These are phyloP conservation scores for Butyriboletus loyo DNA, from an alignment of 768 basidiomycete genomes.

Conservation along the genomic window DNA sequence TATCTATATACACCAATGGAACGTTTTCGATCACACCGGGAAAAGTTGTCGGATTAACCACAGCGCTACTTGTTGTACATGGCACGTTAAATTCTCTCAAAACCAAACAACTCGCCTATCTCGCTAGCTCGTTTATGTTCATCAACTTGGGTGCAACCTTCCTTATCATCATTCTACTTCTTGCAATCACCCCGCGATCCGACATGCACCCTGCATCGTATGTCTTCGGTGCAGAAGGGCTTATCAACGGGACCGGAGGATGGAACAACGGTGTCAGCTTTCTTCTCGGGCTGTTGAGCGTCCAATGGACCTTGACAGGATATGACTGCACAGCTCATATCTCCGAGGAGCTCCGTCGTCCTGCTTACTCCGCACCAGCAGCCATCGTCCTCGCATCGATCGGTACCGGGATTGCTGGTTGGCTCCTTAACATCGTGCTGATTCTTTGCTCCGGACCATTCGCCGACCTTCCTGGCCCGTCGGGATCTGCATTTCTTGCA, in stretches of 20 bases:
- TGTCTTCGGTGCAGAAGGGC: slow-evolving; percentile 48
- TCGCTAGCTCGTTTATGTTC: slow-evolving; percentile 39
- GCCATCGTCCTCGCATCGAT: slow-evolving; percentile 46
- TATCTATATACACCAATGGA: slow-evolving; percentile 26
- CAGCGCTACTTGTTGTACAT: slow-evolving; percentile 39
- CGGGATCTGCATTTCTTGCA: slow-evolving; percentile 54
- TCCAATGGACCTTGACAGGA: slow-evolving; percentile 45
- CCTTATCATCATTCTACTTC: slow-evolving; percentile 42
- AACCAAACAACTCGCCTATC: slow-evolving; percentile 34
- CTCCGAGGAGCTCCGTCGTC: slow-evolving; percentile 49
- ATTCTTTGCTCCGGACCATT: slow-evolving; percentile 55
- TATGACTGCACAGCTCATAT: slow-evolving; percentile 27
- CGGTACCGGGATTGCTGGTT: slow-evolving; percentile 50
- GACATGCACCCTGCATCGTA: slow-evolving; percentile 57
- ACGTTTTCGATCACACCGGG: slow-evolving; percentile 36
- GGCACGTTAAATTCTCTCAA: slow-evolving; percentile 45
- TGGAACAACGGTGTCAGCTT: slow-evolving; percentile 40
- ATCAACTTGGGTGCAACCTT: slow-evolving; percentile 43
- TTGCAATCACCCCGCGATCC: slow-evolving; percentile 40
- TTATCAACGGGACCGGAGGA: slow-evolving; percentile 44
- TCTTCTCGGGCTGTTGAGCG: slow-evolving; percentile 46
- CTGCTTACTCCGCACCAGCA: slow-evolving; percentile 45
- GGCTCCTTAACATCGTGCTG: slow-evolving; percentile 62
- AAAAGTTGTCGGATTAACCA: slow-evolving; percentile 42
- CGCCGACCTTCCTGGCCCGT: slow-evolving; percentile 47